Evolutionary conservation across 2,329 filamentous ascomycete genomes (phyloP), one percentile per base, ranked within the genome.

Genomic region (Pseudohalonectria lignicola): DNA sequence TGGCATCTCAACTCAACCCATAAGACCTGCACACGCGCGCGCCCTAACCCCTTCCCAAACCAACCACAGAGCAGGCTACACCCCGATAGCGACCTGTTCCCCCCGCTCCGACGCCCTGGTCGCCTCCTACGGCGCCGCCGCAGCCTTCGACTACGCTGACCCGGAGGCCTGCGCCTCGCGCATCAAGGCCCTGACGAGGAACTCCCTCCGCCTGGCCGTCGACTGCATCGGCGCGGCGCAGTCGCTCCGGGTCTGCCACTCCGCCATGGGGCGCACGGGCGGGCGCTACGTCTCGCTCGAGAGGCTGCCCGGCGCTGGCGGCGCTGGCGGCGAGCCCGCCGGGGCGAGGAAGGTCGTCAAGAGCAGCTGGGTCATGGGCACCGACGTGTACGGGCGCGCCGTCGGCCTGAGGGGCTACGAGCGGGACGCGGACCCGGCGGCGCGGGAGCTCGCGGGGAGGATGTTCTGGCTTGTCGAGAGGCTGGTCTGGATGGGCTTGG

Each of bases 111-210:
- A 66, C 49, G 57, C 62, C 4, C 61, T 71, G 10, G 54, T 67
- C 3, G 61, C 61, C 41, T 51, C 48, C 4, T 54, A 68, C 10
- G 71, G 71, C 16, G 69, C 68, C 1, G 59, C 62, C 40, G 55
- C 55, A 32, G 60, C 60, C 10, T 71, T 71, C 45, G 63, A 74
- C 52, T 74, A 75, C 57, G 60, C 58, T 15, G 32, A 17, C 17
- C 60, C 62, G 15, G 55, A 62, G 0, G 58, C 60, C 16, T 59
- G 58, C 23, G 59, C 60, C 1, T 52, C 56, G 29, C 60, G 69
- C 41, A 74, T 76, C 51, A 57, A 60, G 25, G 52, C 57, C 31
- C 56, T 56, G 37, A 67, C 66, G 9, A 53, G 62, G 4, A 59
- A 67, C 50, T 53, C 50, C 21, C 53, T 75, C 4, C 49, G 50